Conservation (phyloP, 257 asterid genomes). For the Nicotiana sylvestris region DNA sequence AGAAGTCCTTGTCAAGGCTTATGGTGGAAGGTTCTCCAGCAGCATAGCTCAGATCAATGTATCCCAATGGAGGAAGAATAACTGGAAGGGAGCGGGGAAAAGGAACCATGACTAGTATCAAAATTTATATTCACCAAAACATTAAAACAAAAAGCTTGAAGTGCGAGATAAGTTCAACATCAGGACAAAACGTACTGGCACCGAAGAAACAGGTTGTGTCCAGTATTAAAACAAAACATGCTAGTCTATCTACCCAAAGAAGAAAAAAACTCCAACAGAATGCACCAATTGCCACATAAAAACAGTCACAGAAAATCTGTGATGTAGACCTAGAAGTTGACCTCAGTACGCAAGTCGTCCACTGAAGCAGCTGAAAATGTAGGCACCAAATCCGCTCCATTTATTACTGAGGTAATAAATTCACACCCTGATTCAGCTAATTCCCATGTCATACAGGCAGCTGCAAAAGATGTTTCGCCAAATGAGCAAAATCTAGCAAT, state of each 20-base stretch:
- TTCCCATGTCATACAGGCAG: slow-evolving; percentile 99
- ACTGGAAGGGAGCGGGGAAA: neutral
- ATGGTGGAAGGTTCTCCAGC: neutral
- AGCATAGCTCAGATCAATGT: neutral
- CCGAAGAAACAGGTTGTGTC: neutral
- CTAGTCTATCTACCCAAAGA: neutral
- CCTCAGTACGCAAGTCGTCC: slow-evolving; percentile 97
- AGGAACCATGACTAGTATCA: neutral
- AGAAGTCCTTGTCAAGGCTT: neutral
- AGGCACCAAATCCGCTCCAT: slow-evolving; percentile 96
- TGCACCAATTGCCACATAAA: neutral
- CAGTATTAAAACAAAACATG: neutral
- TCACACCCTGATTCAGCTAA: slow-evolving; percentile 88
- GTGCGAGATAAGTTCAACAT: neutral
- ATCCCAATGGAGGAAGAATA: neutral
- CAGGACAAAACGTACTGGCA: neutral
- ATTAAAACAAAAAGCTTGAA: neutral
- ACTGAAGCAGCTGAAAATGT: slow-evolving; percentile 96
- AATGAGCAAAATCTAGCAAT: neutral
- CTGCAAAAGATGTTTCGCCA: slow-evolving; percentile 37
- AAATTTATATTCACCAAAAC: neutral
- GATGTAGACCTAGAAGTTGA: slow-evolving; percentile 22
- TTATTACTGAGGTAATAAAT: slow-evolving; percentile 73
- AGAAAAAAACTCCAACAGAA: neutral
- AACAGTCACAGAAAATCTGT: neutral